Conservation (phyloP, 202 grass and related monocot species). For the Panicum virgatum region DNA sequence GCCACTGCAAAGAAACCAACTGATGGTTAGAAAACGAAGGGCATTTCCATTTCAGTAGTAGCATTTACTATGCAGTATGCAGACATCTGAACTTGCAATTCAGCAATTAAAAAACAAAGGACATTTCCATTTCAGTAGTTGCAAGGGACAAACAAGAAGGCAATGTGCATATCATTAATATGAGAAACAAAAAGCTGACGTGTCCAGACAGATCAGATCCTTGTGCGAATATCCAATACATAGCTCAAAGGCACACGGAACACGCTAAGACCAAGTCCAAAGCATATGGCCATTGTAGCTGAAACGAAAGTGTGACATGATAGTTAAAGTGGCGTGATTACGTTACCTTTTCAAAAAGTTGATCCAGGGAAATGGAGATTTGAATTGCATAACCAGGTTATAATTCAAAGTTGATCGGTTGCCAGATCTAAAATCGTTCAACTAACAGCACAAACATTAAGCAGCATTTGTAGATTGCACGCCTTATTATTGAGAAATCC, state of each 20-base stretch:
- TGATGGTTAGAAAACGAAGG: constrained; percentile 26
- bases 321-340: constrained; percentile 28
- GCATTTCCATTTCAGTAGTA: not conserved
- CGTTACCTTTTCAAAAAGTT: not conserved
- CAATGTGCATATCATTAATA: not conserved
- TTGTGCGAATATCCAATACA: constrained; percentile 19
- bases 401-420: not conserved
- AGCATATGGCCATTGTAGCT: constrained; percentile 17
- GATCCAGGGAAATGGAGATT: not conserved
- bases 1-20: constrained; percentile 63
- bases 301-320: constrained; percentile 43
- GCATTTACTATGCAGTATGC: not conserved
- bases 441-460: constrained; percentile 17
- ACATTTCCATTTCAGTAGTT: not conserved
- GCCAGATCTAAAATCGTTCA: constrained; percentile 8
- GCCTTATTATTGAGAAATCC: not conserved
- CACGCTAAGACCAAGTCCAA: constrained; percentile 30
- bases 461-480: not conserved
- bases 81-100: not conserved
- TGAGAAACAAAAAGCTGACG: constrained; percentile 14
- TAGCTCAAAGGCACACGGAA: constrained; percentile 26
- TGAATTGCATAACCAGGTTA: constrained; percentile 3
- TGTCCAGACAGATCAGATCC: not conserved
- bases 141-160: constrained; percentile 17
- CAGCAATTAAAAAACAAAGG: constrained; percentile 22